Evolutionary conservation across 345 rosid species (phyloP).

Genomic region (Salix arbutifolia): DNA sequence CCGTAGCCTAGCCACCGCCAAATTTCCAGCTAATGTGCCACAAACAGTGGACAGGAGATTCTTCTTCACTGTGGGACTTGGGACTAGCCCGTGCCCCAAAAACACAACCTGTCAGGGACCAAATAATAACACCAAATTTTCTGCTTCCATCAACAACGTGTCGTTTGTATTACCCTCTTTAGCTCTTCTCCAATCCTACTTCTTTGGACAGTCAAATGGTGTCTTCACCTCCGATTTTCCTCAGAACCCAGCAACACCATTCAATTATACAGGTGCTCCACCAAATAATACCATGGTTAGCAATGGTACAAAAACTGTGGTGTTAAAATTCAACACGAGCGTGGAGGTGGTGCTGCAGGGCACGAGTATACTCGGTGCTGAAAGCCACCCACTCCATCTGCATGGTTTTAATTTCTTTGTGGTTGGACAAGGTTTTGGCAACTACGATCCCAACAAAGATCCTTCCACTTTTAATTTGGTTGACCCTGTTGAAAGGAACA

Average conservation of each 20-base stretch:
- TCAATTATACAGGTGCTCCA: conserved; percentile 23
- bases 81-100: conserved; percentile 16
- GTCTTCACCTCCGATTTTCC: conserved; percentile 24
- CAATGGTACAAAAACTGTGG: conserved; percentile 13
- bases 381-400: conserved; percentile 25
- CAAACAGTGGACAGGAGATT: conserved; percentile 19
- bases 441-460: conserved; percentile 19
- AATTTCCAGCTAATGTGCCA: conserved; percentile 26
- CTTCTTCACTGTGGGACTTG: conserved; percentile 25
- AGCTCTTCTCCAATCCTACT: conserved; percentile 22
- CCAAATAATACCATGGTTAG: conserved; percentile 21
- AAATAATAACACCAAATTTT: conserved; percentile 20
- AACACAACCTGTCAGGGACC: conserved; percentile 32
- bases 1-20: conserved; percentile 17
- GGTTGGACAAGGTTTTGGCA: conserved; percentile 28
- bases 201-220: conserved; percentile 18
- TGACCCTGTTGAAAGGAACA: conserved; percentile 24
- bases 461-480: conserved; percentile 20
- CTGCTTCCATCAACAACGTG: conserved; percentile 23
- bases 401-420: conserved; percentile 28
- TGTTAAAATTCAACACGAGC: conserved; percentile 21
- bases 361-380: conserved; percentile 24
- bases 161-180: conserved; percentile 18
- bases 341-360: conserved; percentile 26
- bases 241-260: conserved; percentile 16